Evolutionary conservation across 106 monocot genomes (phyloP).

Genomic region (Ottelia alismoides): DNA sequence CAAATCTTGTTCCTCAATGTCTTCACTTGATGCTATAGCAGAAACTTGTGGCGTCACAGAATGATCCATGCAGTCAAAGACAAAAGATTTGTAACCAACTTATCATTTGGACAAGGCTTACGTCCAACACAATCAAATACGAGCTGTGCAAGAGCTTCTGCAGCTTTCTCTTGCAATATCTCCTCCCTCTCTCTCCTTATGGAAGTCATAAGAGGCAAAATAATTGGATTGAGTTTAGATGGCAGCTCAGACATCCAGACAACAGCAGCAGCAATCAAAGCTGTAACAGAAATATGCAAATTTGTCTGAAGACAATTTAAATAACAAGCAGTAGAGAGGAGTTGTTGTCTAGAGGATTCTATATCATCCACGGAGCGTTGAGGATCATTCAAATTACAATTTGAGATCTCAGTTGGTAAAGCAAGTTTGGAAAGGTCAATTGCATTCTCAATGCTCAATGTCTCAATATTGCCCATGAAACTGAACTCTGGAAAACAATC

Average conservation of each 20-base stretch:
- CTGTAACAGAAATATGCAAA: constrained; percentile 81
- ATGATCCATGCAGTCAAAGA: constrained; percentile 70
- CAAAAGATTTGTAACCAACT: constrained; percentile 79
- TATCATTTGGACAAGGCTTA: constrained; percentile 91
- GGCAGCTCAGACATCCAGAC: constrained; percentile 92
- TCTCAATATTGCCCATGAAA: constrained; percentile 22
- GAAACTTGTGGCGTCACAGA: constrained; percentile 79
- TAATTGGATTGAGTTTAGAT: constrained; percentile 76
- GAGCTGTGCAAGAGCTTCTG: constrained; percentile 87
- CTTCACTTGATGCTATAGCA: constrained; percentile 54
- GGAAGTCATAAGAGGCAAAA: constrained; percentile 97
- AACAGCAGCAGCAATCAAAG: constrained; percentile 74
- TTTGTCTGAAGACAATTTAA: constrained; percentile 95
- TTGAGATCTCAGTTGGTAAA: constrained; percentile 15
- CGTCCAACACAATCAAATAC: constrained; percentile 79
- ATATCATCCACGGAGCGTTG: constrained; percentile 33
- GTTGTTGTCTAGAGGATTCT: constrained; percentile 59
- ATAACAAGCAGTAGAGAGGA: constrained; percentile 78
- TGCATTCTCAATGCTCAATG: constrained; percentile 54
- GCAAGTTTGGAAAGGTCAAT: constrained; percentile 54
- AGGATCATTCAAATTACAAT: constrained; percentile 14
- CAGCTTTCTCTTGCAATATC: constrained; percentile 71
- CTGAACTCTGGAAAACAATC: constrained; percentile 26
- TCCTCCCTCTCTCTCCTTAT: constrained; percentile 97
- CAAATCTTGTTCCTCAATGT: constrained; percentile 70